Conservation (phyloP, 495 filamentous ascomycete species). For the Patellaria atrata region DNA sequence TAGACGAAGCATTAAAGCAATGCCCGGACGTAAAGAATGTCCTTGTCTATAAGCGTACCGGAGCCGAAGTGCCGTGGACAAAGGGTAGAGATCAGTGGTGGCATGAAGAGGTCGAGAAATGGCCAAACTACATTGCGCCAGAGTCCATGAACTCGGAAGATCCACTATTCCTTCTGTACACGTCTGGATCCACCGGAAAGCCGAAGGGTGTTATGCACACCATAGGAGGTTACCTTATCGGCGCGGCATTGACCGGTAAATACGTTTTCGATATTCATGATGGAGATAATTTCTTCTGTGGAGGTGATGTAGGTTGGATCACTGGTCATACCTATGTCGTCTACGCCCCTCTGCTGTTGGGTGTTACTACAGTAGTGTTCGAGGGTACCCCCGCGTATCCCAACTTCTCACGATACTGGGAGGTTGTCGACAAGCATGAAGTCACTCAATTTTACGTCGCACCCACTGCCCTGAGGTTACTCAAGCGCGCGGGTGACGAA, state of each 20-base stretch:
- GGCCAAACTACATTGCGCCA: slow-evolving; percentile 75
- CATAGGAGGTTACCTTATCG: slow-evolving; percentile 84
- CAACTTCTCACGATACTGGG: slow-evolving; percentile 97
- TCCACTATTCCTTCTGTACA: slow-evolving; percentile 94
- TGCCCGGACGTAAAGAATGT: slow-evolving; percentile 79
- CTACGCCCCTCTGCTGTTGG: slow-evolving; percentile 84
- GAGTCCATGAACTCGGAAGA: slow-evolving; percentile 85
- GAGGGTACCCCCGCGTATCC: slow-evolving; percentile 97
- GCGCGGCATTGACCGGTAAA: slow-evolving; percentile 86
- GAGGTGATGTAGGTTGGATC: slow-evolving; percentile 98
- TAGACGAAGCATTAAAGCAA: slow-evolving; percentile 94
- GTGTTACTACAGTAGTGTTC: slow-evolving; percentile 93
- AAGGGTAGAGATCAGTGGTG: slow-evolving; percentile 87
- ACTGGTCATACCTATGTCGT: slow-evolving; percentile 99
- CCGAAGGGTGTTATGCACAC: slow-evolving; percentile 99
- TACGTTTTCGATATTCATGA: slow-evolving; percentile 98
- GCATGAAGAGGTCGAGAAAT: slow-evolving; percentile 96
- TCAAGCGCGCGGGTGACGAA: slow-evolving; percentile 90
- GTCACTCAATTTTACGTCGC: slow-evolving; percentile 99
- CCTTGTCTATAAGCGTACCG: slow-evolving; percentile 90
- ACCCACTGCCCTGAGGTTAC: slow-evolving; percentile 77
- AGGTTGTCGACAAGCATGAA: slow-evolving; percentile 86
- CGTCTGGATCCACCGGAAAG: slow-evolving; percentile 93
- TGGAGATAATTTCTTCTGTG: slow-evolving; percentile 87
- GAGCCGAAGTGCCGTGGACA: slow-evolving; percentile 83